These are phyloP conservation scores for Ettlia oleoabundans DNA, from an alignment of 139 green algal genomes.

Conservation along the genomic window DNA sequence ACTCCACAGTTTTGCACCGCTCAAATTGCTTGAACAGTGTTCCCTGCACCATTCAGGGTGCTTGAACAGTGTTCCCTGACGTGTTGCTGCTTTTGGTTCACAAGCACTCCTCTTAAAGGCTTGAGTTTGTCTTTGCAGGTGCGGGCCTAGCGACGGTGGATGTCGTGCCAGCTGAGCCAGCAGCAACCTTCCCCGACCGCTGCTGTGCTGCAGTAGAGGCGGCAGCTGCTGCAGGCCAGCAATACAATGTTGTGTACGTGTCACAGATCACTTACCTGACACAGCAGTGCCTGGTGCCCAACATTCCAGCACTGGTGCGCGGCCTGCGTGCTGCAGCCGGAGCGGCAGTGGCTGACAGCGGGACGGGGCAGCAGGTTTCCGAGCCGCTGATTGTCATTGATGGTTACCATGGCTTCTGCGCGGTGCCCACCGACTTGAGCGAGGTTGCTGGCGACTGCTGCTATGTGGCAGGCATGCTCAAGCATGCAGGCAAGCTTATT, in stretches of 20 bases:
- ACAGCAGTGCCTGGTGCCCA: constrained; percentile 29
- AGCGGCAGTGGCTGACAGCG: neutral
- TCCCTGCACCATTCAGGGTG: no score
- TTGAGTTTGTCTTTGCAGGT: neutral
- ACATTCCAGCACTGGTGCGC: constrained; percentile 14
- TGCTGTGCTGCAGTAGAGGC: constrained; percentile 1
- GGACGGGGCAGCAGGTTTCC: no score
- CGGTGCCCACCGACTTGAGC: constrained; percentile 30
- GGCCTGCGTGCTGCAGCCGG: neutral
- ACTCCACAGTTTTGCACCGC: no score
- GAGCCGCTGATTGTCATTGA: constrained; percentile 31
- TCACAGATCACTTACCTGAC: constrained; percentile 29
- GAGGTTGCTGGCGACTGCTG: constrained; percentile 21
- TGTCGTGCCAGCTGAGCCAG: constrained; percentile 30
- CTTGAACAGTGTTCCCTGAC: neutral
- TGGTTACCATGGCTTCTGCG: constrained; percentile 36
- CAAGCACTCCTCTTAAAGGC: neutral
- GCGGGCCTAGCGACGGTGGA: constrained; percentile 15
- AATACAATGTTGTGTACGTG: constrained; percentile 21
- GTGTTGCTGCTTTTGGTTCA: neutral
- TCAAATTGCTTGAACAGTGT: no score
- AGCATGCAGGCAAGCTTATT: no score
- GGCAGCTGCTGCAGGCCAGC: constrained; percentile 4
- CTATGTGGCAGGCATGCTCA: constrained; percentile 37
- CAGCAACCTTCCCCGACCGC: constrained; percentile 17